Base-by-base conservation (phyloP, 345 rosid genomes). In the Lepidium didymum region DNA sequence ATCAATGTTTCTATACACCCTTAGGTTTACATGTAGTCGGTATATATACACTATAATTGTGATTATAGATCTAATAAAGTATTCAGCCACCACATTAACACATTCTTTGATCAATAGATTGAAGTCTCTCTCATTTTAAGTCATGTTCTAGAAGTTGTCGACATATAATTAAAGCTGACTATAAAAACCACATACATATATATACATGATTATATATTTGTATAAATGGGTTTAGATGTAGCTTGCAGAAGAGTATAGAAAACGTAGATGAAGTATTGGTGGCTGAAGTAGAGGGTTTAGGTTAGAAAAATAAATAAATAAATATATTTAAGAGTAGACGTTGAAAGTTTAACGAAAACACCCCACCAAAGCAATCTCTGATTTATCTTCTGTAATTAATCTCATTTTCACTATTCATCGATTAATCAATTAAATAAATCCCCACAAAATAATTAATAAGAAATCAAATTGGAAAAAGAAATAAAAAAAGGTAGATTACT, bases 271-370 rank as follows among this genome's bases (percentile, higher is more conserved):
- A 45, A 15, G 61, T 68, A 62, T 69, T 68, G 74, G 78, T 75
- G 75, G 78, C 69, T 60, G 46, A 76, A 86, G 83, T 85, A 73
- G 77, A 65, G 77, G 55, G 72, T 25, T 73, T 73, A 81, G 91
- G 86, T 88, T 88, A 74, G 74, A 79, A 84, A 87, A 31, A 75
- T 4, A 27, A 4, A 27, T 1, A 4, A 27, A 27, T 27, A 19
- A 75, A 85, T 45, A 43, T 77, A 65, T 9, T 38, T 36, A 65
- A 47, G 60, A 57, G 62, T 53, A 75, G 92, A 85, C 64, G 85
- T 83, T 85, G 92, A 86, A 86, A 83, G 84, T 75, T 77, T 78
- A 88, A 84, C 86, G 77, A 82, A 88, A 76, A 67, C 81, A 73
- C 81, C 86, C 54, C 77, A 79, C 87, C 87, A 83, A 83, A 84